These are phyloP conservation scores for Saccharomyces kudriavzevii DNA, from an alignment of 805 yeast species.

Conservation along the genomic window DNA sequence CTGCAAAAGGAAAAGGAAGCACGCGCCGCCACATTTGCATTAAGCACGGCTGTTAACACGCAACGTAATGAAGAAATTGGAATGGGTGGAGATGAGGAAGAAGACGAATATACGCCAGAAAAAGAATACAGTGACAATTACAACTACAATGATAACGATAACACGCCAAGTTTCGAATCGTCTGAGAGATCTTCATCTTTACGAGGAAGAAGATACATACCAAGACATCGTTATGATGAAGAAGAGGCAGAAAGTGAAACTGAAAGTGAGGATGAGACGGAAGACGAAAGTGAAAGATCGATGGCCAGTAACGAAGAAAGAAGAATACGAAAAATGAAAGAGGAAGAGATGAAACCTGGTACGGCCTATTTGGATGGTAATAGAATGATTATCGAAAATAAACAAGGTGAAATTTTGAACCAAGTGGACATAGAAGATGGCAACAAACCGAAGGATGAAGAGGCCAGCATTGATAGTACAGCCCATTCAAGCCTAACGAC, in stretches of 20 bases:
- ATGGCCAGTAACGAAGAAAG: slow-evolving; percentile 11
- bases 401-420: slow-evolving; percentile 70
- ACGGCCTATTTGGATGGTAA: slow-evolving; percentile 63
- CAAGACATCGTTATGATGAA: background rate
- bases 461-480: slow-evolving; percentile 9
- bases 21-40: slow-evolving; percentile 36
- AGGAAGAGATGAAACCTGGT: slow-evolving; percentile 25
- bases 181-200: background rate
- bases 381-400: slow-evolving; percentile 69
- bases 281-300: slow-evolving; percentile 2
- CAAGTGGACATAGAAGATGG: slow-evolving; percentile 36
- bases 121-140: slow-evolving; percentile 1
- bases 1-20: slow-evolving; percentile 37
- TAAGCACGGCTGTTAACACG: slow-evolving; percentile 23
- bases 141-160: background rate
- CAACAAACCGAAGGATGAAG: slow-evolving; percentile 17
- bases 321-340: slow-evolving; percentile 15
- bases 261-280: background rate
- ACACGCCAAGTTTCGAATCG: background rate
- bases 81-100: slow-evolving; percentile 1
- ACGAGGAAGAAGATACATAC: background rate
- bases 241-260: slow-evolving; percentile 2
- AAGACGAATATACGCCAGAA: slow-evolving; percentile 1
- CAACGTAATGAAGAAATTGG: slow-evolving; percentile 6
- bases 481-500: slow-evolving; percentile 6